Base-by-base conservation (phyloP, 2,329 filamentous ascomycete species). In the Cladosporium velox region DNA sequence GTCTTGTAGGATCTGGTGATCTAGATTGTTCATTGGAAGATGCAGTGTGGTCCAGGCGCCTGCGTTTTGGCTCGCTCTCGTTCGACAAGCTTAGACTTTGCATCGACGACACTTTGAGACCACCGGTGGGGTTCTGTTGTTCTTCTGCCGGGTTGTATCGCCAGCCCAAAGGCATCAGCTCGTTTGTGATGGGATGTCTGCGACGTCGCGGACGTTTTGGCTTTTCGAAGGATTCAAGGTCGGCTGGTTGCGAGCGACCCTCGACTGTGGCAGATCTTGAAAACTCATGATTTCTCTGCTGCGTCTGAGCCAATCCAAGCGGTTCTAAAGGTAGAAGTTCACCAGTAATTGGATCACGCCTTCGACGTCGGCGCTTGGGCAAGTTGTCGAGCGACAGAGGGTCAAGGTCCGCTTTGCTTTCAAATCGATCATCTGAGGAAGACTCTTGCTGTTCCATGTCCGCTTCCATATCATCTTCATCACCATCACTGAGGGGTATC, bases 161-260 rank as follows among this genome's bases (percentile, higher is more conserved):
- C 72, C 72, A 75, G 24, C 72, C 73, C n/a, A 74, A 59, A 28
- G 74, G 74, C 75, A 76, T 76, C 2, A 76, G 67, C 61, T 74
- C 73, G 6, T 69, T 67, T 2, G 75, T 76, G 15, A 70, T 15
- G 3, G 74, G 74, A 69, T 76, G 74, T 26, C 74, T 59, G 65
- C 69, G 69, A 2, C 74, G 71, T 60, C 74, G 66, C 8, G 59
- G 69, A 15, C 72, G 68, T 60, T 75, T 75, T 26, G 69, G 38
- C 28, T 59, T 65, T 18, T 65, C 62, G 21, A 58, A 6, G 15
- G 24, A 1, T 0, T 26, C 55, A 5, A 1, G 7, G 11, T 26
- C 55, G 32, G 12, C 24, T 24, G 30, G 8, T 34, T 58, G 55
- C 32, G 32, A 14, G 14, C 34, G 55, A 1, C 12, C 21, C 14